phyloP scores from a whole-genome alignment of 1,139 yeast genomes.

The Zygosaccharomyces pseudobailii region DNA sequence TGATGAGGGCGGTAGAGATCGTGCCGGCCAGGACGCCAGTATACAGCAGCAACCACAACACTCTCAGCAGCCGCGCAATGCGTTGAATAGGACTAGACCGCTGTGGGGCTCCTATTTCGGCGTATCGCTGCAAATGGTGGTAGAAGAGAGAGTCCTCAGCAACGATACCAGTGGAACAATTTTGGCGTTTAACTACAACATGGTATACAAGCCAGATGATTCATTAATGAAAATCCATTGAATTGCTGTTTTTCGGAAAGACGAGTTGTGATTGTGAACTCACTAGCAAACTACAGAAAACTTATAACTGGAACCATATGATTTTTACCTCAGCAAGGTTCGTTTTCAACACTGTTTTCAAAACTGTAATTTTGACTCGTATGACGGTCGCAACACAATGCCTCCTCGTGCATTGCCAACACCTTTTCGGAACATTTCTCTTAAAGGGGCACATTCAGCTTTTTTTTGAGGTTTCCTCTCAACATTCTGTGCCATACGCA shows the following conservation, averaged over 20 bases:
- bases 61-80: slow-evolving; percentile 14
- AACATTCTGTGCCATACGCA: too few species aligned
- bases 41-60: slow-evolving; percentile 11
- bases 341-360: too few species aligned
- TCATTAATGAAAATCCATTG: slow-evolving; percentile 38
- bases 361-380: too few species aligned
- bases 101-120: slow-evolving; percentile 71
- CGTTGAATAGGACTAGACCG: slow-evolving; percentile 30
- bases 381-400: too few species aligned
- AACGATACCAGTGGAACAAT: slow-evolving; percentile 45
- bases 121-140: slow-evolving; percentile 51
- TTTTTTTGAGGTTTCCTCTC: too few species aligned
- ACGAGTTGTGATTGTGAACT: background rate
- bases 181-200: slow-evolving; percentile 55
- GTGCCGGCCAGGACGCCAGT: slow-evolving; percentile 57
- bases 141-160: slow-evolving; percentile 52
- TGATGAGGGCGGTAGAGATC: slow-evolving; percentile 66
- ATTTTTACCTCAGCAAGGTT: background rate
- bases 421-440: too few species aligned
- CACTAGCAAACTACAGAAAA: background rate
- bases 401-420: too few species aligned
- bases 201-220: slow-evolving; percentile 60
- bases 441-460: too few species aligned
- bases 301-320: background rate
- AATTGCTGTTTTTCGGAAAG: background rate